phyloP scores from a whole-genome alignment of 23 red algal genomes.

The Gracilaria vermiculophylla region DNA sequence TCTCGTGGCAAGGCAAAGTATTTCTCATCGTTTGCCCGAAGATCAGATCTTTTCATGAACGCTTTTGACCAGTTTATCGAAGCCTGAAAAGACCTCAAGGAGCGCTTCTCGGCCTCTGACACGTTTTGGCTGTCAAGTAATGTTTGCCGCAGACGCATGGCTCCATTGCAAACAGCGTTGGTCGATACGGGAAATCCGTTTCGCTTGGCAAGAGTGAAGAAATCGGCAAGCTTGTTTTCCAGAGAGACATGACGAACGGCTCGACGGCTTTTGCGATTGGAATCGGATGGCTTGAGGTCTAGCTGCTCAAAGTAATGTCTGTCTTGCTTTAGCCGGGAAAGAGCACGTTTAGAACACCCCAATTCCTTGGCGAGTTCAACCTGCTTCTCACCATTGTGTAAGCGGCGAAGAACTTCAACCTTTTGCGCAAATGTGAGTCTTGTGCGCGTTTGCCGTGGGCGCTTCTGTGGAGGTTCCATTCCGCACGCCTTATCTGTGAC shows the following conservation, averaged over 20 bases:
- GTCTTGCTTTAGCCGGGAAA: conserved; percentile 54
- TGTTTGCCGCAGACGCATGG: conserved; percentile 5
- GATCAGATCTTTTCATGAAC: conserved; percentile 20
- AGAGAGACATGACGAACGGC: conserved; percentile 14
- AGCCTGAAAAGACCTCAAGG: conserved; percentile 24
- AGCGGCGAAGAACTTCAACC: conserved; percentile 25
- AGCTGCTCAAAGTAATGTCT: conserved; percentile 18
- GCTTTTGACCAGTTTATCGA: conserved; percentile 40
- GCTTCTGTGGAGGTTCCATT: conserved; percentile 11
- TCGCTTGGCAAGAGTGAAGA: conserved; percentile 12
- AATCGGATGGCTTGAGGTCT: conserved; percentile 1
- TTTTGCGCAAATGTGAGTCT: conserved; percentile 49
- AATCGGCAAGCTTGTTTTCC: conserved; percentile 38
- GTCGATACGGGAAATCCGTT: conserved; percentile 23
- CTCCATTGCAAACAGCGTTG: conserved; percentile 8
- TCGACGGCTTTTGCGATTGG: conserved; percentile 26
- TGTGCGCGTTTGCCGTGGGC: conserved; percentile 4
- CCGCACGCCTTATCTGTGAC: background rate
- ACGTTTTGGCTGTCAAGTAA: conserved; percentile 5
- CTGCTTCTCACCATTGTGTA: conserved; percentile 22
- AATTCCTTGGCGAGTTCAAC: conserved; percentile 41
- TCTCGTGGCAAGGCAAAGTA: background rate
- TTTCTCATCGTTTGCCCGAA: background rate
- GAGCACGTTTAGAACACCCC: conserved; percentile 53
- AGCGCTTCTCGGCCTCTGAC: background rate